These are phyloP conservation scores for Somion occarium DNA, from an alignment of 1,284 basidiomycete genomes.

Conservation along the genomic window DNA sequence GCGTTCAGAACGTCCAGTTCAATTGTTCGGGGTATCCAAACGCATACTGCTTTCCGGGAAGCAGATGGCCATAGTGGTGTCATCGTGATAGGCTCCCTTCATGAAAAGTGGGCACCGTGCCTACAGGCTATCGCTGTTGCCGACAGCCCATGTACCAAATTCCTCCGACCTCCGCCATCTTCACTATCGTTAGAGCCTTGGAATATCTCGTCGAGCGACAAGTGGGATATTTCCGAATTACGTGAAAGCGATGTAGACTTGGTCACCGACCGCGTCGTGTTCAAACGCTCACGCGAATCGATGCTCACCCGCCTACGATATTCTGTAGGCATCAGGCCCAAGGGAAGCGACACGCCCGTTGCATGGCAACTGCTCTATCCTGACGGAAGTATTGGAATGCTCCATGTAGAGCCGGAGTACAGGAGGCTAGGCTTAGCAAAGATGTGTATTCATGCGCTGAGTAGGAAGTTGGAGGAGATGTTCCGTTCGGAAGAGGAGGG, in stretches of 20 bases:
- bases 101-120: conserved; percentile 2
- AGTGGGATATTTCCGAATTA: conserved; percentile 2
- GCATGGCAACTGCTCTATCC: conserved; percentile 5
- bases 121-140: neutral
- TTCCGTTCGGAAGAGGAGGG: conserved; percentile 1
- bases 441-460: neutral
- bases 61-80: neutral
- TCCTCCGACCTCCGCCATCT: neutral
- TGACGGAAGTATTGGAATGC: conserved; percentile 4
- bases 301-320: neutral
- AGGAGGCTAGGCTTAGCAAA: neutral
- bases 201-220: neutral
- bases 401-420: conserved; percentile 5
- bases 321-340: conserved; percentile 2
- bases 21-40: neutral
- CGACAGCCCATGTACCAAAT: neutral
- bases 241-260: conserved; percentile 4
- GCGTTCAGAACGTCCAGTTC: neutral
- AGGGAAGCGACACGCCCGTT: neutral
- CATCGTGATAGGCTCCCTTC: neutral
- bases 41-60: neutral
- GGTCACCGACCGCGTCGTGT: neutral
- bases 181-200: neutral
- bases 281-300: neutral
- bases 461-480: conserved; percentile 4